Conservation (phyloP, 257 asterid genomes). For the Penstemon barbatus region DNA sequence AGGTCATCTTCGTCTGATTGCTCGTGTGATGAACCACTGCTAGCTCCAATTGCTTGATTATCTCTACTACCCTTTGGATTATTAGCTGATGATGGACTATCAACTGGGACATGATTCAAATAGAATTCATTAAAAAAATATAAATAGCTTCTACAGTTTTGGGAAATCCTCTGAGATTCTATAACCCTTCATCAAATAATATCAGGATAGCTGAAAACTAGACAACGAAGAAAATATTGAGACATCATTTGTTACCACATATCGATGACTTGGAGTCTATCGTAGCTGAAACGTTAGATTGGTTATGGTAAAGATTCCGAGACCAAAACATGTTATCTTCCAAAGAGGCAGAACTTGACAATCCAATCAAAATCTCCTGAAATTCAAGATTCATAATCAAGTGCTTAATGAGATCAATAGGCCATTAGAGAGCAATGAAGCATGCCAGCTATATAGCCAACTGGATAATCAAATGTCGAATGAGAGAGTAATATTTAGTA, state of each 20-base stretch:
- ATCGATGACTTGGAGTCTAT: constrained; percentile 69
- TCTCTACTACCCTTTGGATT: constrained; percentile 42
- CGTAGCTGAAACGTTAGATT: constrained; percentile 40
- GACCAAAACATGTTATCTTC: constrained; percentile 42
- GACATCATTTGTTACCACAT: constrained; percentile 48
- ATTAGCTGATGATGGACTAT: constrained; percentile 59
- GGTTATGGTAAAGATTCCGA: constrained; percentile 37
- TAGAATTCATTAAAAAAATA: too few species aligned
- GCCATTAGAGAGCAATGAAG: too few species aligned
- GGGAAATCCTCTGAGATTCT: too few species aligned
- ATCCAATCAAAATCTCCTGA: constrained; percentile 49
- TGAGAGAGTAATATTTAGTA: too few species aligned
- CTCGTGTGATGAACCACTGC: constrained; percentile 73
- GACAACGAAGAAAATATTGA: not conserved
- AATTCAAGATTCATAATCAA: constrained; percentile 21
- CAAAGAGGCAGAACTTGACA: constrained; percentile 34
- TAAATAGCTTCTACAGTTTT: too few species aligned
- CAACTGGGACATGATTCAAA: constrained; percentile 39
- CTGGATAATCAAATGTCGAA: too few species aligned
- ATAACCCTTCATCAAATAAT: too few species aligned
- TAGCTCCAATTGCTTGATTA: constrained; percentile 46
- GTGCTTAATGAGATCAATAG: not conserved
- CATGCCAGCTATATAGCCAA: too few species aligned
- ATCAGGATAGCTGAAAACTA: not conserved
- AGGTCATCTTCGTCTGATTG: constrained; percentile 76